These are phyloP conservation scores for Tetracladium marchalianum DNA, from an alignment of 495 filamentous ascomycete genomes.

Conservation along the genomic window DNA sequence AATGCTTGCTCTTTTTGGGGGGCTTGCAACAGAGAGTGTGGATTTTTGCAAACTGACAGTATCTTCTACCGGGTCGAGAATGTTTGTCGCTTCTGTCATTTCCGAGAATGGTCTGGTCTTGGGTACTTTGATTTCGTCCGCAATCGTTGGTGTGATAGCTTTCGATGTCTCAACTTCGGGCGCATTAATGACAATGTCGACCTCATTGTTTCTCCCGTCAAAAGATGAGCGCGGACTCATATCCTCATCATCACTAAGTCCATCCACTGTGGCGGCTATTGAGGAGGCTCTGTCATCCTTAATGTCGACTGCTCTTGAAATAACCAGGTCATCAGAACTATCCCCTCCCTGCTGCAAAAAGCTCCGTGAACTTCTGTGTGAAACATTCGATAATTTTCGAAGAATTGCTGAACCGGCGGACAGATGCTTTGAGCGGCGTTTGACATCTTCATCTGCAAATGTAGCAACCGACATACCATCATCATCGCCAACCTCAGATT, in stretches of 20 bases:
- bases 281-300: conserved; percentile 32
- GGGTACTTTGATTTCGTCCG: no score
- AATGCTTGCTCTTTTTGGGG: conserved; percentile 23
- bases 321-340: conserved; percentile 35
- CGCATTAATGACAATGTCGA: conserved; percentile 4
- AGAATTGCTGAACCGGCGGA: conserved; percentile 36
- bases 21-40: conserved; percentile 14
- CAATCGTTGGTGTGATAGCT: no score
- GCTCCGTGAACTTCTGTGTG: conserved; percentile 13
- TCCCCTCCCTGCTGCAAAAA: conserved; percentile 3
- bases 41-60: conserved; percentile 9
- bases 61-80: no score
- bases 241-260: conserved; percentile 31
- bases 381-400: conserved; percentile 32
- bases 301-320: conserved; percentile 23
- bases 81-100: no score
- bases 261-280: conserved; percentile 43
- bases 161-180: conserved; percentile 8
- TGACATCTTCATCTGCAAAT: conserved; percentile 41
- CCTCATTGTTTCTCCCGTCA: conserved; percentile 4
- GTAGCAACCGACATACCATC: conserved; percentile 52
- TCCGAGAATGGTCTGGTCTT: no score
- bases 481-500: conserved; percentile 29
- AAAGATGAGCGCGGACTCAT: conserved; percentile 15
- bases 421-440: conserved; percentile 28